phyloP scores from a whole-genome alignment of 495 filamentous ascomycete species.

The Aspergillus heteromorphus region DNA sequence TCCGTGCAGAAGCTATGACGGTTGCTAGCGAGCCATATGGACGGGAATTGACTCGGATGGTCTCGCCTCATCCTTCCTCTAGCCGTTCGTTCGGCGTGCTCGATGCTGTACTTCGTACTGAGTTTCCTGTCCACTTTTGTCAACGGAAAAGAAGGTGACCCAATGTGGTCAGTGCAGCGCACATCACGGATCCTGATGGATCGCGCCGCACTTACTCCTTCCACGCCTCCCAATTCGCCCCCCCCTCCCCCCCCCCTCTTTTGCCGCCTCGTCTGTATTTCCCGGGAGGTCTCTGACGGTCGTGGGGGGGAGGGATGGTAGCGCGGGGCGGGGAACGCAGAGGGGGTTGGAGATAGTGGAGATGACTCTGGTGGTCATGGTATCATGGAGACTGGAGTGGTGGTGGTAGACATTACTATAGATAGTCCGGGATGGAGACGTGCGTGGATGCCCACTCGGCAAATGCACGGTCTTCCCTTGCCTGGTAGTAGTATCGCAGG shows the following conservation, averaged over 20 bases:
- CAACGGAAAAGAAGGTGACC: background rate
- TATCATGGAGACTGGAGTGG: background rate
- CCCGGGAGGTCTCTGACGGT: background rate
- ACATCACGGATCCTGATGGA: background rate
- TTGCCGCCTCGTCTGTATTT: background rate
- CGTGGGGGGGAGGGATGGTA: no score
- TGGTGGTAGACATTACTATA: no score
- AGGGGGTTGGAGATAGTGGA: background rate
- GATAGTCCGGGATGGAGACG: background rate
- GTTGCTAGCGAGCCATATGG: background rate
- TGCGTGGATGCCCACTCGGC: background rate
- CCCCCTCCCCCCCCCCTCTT: background rate
- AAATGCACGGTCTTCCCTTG: background rate
- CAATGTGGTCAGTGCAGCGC: conserved; percentile 1
- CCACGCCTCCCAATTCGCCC: background rate
- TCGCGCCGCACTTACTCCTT: background rate
- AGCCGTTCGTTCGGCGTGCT: no score
- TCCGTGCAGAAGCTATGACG: background rate
- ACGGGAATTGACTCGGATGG: background rate
- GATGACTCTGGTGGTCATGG: background rate
- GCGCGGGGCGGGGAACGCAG: no score
- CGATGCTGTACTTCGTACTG: no score
- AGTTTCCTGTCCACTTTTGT: no score
- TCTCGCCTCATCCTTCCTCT: background rate
- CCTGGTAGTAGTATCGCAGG: no score